Evolutionary conservation across 176 grass and related monocot species (phyloP).

Genomic region (Zoysia pacifica): DNA sequence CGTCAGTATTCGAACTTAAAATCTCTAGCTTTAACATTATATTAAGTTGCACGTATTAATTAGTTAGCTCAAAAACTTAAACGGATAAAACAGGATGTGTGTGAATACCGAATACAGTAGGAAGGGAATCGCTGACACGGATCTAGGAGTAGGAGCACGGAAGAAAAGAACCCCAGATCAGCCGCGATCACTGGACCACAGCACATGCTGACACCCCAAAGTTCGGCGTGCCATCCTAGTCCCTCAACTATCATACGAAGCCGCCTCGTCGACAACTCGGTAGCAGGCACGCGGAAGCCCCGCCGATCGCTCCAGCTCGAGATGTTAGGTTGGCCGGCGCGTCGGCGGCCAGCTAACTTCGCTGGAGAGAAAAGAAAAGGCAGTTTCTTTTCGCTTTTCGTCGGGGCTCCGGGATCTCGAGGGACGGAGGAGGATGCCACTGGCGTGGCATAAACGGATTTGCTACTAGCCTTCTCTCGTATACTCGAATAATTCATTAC

Average conservation of each 20-base stretch:
- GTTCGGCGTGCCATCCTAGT: not conserved
- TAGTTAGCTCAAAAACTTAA: too few relatives aligned
- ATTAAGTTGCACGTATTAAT: too few relatives aligned
- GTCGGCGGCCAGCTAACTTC: not conserved
- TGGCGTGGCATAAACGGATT: too few relatives aligned
- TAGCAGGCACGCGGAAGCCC: not conserved
- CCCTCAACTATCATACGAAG: not conserved
- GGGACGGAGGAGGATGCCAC: not conserved
- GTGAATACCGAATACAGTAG: not conserved
- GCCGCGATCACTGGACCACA: not conserved
- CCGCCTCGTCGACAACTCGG: slow-evolving; percentile 13
- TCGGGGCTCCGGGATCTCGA: slow-evolving; percentile 14
- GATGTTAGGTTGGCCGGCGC: not conserved
- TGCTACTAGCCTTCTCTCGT: too few relatives aligned
- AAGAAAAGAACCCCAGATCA: not conserved
- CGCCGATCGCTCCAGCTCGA: not conserved
- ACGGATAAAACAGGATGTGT: not conserved
- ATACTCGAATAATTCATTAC: too few relatives aligned
- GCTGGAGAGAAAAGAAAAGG: too few relatives aligned
- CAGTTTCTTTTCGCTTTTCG: not conserved
- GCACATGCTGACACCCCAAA: not conserved
- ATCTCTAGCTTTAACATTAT: too few relatives aligned
- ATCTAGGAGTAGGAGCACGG: not conserved
- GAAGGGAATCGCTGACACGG: not conserved
- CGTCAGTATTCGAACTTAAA: too few relatives aligned